These are phyloP conservation scores for Candida nitratophila DNA, from an alignment of 805 yeast genomes.

Conservation along the genomic window DNA sequence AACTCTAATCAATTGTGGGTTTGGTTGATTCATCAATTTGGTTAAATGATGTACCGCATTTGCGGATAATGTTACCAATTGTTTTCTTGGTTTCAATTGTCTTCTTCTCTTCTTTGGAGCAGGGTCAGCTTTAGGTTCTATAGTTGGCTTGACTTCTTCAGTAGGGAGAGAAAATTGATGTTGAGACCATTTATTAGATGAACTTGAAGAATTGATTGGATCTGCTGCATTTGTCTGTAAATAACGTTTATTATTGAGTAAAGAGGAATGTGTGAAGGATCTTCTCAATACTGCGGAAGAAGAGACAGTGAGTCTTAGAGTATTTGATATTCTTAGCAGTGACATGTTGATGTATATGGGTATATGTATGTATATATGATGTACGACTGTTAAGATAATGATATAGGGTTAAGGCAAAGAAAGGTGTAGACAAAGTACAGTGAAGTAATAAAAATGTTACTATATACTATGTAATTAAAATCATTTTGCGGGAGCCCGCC, in stretches of 20 bases:
- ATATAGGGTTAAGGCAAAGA: too few species aligned
- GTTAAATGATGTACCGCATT: constrained; percentile 69
- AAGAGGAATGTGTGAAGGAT: neutral
- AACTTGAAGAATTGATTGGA: neutral
- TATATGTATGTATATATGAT: neutral
- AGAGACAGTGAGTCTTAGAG: too few species aligned
- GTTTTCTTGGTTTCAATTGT: constrained; percentile 78
- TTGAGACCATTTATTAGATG: constrained; percentile 18
- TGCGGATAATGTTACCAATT: constrained; percentile 74
- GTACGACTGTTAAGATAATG: neutral
- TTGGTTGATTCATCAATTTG: constrained; percentile 66
- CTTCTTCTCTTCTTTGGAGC: constrained; percentile 39
- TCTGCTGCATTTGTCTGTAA: neutral
- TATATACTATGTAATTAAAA: too few species aligned
- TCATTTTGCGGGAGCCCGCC: too few species aligned
- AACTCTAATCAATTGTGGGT: constrained; percentile 82
- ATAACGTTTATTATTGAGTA: neutral
- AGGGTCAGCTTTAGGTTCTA: too few species aligned
- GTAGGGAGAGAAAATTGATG: constrained; percentile 18
- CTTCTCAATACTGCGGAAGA: too few species aligned
- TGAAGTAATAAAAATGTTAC: too few species aligned
- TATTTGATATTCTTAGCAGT: too few species aligned
- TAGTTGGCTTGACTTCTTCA: too few species aligned
- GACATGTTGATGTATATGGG: neutral
- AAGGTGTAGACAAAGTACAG: too few species aligned